Evolutionary conservation across 1,284 basidiomycete genomes (phyloP).

Genomic region (Entoloma clypeatum): DNA sequence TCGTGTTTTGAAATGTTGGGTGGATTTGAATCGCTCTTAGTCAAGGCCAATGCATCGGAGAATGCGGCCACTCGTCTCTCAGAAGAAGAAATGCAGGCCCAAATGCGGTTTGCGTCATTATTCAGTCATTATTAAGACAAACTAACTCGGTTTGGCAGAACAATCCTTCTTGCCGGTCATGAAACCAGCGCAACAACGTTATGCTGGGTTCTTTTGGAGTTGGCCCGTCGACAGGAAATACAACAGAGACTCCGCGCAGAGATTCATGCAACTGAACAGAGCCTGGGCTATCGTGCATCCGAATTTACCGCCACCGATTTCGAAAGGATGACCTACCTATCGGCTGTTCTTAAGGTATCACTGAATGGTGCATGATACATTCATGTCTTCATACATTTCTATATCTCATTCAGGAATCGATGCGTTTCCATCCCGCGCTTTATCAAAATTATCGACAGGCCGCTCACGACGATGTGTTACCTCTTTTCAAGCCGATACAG

Average conservation of each 20-base stretch:
- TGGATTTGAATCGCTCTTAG: constrained; percentile 20
- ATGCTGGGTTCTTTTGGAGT: constrained; percentile 42
- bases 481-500: constrained; percentile 34
- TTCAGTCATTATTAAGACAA: background rate
- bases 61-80: constrained; percentile 33
- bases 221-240: constrained; percentile 33
- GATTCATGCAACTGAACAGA: constrained; percentile 33
- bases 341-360: constrained; percentile 44
- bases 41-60: constrained; percentile 43
- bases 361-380: background rate
- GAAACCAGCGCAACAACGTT: constrained; percentile 42
- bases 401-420: constrained; percentile 34
- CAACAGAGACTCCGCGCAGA: constrained; percentile 37
- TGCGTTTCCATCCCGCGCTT: constrained; percentile 43
- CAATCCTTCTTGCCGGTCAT: constrained; percentile 41
- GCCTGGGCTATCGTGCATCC: constrained; percentile 32
- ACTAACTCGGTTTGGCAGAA: constrained; percentile 23
- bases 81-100: constrained; percentile 40
- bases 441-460: constrained; percentile 41
- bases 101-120: constrained; percentile 34
- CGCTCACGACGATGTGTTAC: constrained; percentile 35
- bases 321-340: constrained; percentile 41
- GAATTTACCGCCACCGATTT: constrained; percentile 40
- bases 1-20: constrained; percentile 2
- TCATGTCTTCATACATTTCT: background rate